Base-by-base conservation (phyloP, 2,329 filamentous ascomycete genomes). In the Didymella keratinophila region DNA sequence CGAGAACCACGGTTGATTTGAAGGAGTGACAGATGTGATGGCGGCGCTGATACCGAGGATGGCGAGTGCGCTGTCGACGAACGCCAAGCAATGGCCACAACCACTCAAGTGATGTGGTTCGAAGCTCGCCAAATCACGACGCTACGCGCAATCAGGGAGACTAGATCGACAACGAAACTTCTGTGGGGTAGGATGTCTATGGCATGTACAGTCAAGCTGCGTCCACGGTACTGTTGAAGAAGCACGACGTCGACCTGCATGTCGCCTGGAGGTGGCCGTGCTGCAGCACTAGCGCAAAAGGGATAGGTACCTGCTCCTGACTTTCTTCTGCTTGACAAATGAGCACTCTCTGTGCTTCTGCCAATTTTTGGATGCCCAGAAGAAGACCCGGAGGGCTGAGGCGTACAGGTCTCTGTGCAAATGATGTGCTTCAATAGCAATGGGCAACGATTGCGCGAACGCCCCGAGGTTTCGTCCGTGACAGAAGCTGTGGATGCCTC, bases 241-340 rank as follows among this genome's bases (percentile, higher is more conserved):
- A 67, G 60, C 66, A 66, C 63, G 65, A 68, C 66, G 69, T 71
- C 59, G 64, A 64, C 66, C 36, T 73, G 70, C 70, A 73, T 68
- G 64, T 64, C 62, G 65, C 63, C 61, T 59, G 58, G 39, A 30
- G 56, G 58, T 67, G 69, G 62, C 69, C 69, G 68, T 72, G 71
- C 69, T 60, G 68, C 64, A 67, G 62, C 72, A 73, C 73, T 58
- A 58, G 56, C 41, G 25, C 32, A 73, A 68, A 71, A 67, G 61
- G 71, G 70, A 73, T 75, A 71, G 69, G 71, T 71, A 71, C 71
- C 69, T 58, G 53, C 69, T 69, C 64, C 62, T 64, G 62, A 62
- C 34, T 41, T 46, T 57, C 58, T 59, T 39, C 52, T 28, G 58
- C 54, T 45, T 59, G 54, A 49, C 58, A 54, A 60, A 55, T 52